Base-by-base conservation (phyloP, 2,329 filamentous ascomycete genomes). In the Cercospora sesami region DNA sequence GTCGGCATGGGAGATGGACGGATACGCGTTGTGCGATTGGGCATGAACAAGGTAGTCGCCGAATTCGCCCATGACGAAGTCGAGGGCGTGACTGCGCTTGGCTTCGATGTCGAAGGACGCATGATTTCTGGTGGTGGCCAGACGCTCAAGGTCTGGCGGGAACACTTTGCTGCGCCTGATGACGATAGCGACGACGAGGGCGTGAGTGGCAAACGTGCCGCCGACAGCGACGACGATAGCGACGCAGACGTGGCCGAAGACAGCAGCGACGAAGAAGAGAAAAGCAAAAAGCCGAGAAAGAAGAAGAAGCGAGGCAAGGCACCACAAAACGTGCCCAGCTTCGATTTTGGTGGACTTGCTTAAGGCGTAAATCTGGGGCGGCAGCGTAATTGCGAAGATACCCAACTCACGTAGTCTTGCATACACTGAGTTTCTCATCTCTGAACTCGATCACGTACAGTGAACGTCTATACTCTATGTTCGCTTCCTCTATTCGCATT, bases 121-220 rank as follows among this genome's bases (percentile, higher is more conserved):
- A 88, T 99, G 84, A 93, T 99, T 73, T 96, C 90, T 75, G 94
- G 93, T 10, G 95, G 95, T 64, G 95, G 95, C 0, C 87, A 86
- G 73, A 89, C 89, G 0, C 87, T 99, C 71, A 97, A 97, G 80
- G 89, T 98, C 1, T 99, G 95, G 95, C 88, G 89, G 69, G 88
- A 95, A 77, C 86, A 90, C 68, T 83, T 86, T n/a, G 83, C 83
- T 66, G 78, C 84, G 2, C 84, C 86, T 23, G 83, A 83, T 0
- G 85, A 86, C 0, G 84, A 84, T 1, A 84, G 83, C 0, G 83
- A 81, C 26, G 80, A 73, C 18, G 75, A 78, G 33, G 76, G 73
- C 4, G 73, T 71, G 2, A 76, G 77, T 67, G 81, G 81, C 75
- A 78, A 73, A 31, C 84, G 86, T 23, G 83, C 82, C 3, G 84